Percentiles rank a stretch among this genome's conserved stretches.
phyloP scores from a whole-genome alignment of 1,284 basidiomycete species.

The Fomes fomentarius region DNA sequence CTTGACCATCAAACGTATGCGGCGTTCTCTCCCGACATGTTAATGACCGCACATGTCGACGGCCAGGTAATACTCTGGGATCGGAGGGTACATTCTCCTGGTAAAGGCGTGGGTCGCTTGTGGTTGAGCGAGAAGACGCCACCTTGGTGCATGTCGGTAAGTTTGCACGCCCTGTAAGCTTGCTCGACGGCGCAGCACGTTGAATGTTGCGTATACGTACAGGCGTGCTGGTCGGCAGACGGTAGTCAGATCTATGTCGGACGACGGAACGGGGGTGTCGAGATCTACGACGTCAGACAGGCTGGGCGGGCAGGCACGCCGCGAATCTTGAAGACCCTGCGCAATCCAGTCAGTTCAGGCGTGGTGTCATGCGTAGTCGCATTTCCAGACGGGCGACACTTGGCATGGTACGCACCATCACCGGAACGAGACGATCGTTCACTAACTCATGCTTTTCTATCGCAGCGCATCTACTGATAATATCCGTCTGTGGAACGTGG shows the following conservation, averaged over 20 bases:
- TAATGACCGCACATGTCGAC: slow-evolving; percentile 91
- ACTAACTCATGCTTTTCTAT: too few species aligned
- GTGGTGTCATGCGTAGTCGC: slow-evolving; percentile 89
- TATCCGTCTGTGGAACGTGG: slow-evolving; percentile 92
- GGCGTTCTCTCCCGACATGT: slow-evolving; percentile 79
- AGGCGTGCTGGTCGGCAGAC: slow-evolving; percentile 95
- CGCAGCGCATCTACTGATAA: slow-evolving; percentile 90
- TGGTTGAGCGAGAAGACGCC: slow-evolving; percentile 90
- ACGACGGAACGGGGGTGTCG: slow-evolving; percentile 87
- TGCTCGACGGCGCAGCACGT: background rate
- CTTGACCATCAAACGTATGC: slow-evolving; percentile 64
- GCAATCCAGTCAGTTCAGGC: slow-evolving; percentile 89
- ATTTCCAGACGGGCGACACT: slow-evolving; percentile 89
- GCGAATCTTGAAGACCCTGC: slow-evolving; percentile 76
- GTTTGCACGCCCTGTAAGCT: slow-evolving; percentile 28
- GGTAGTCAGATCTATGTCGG: slow-evolving; percentile 92
- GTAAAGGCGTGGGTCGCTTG: slow-evolving; percentile 79
- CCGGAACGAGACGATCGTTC: too few species aligned
- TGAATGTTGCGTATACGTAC: background rate
- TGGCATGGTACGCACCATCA: too few species aligned
- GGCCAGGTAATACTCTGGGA: slow-evolving; percentile 96
- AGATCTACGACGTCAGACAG: slow-evolving; percentile 92
- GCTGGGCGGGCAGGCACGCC: slow-evolving; percentile 63
- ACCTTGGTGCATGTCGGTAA: slow-evolving; percentile 93
- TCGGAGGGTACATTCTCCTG: slow-evolving; percentile 66